phyloP scores from a whole-genome alignment of 2,329 filamentous ascomycete species.

The Phaeosphaeriaceae sp. region DNA sequence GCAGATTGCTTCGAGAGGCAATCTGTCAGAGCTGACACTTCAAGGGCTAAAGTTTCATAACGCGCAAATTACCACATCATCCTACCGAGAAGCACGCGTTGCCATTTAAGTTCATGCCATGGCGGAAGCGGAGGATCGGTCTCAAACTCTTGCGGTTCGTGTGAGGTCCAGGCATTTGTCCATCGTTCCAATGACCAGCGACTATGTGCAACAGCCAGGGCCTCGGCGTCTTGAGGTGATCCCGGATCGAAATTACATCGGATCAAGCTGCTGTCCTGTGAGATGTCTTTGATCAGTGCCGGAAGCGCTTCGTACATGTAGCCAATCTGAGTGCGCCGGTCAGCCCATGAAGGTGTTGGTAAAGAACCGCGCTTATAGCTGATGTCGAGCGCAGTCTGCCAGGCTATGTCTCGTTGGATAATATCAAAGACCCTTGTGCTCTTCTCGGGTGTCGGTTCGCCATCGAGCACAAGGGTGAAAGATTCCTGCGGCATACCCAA shows the following conservation, averaged over 20 bases:
- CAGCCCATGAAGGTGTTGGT: constrained; percentile 1
- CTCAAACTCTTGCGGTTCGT: not conserved
- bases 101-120: not conserved
- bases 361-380: not conserved
- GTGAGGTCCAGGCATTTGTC: not conserved
- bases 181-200: not conserved
- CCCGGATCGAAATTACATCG: constrained; percentile 5
- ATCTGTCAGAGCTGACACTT: no score
- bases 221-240: not conserved
- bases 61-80: no score
- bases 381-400: constrained; percentile 1
- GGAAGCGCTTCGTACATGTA: constrained; percentile 1
- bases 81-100: not conserved
- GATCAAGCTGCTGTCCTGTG: not conserved
- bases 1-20: no score
- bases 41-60: no score
- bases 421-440: constrained; percentile 3
- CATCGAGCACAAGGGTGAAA: constrained; percentile 13
- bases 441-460: constrained; percentile 1
- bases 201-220: not conserved
- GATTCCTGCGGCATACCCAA: constrained; percentile 17
- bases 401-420: constrained; percentile 1
- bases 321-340: not conserved
- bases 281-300: not conserved
- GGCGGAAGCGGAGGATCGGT: not conserved